phyloP scores from a whole-genome alignment of 108 stramenopile species.

The Skeletonema costatum region DNA sequence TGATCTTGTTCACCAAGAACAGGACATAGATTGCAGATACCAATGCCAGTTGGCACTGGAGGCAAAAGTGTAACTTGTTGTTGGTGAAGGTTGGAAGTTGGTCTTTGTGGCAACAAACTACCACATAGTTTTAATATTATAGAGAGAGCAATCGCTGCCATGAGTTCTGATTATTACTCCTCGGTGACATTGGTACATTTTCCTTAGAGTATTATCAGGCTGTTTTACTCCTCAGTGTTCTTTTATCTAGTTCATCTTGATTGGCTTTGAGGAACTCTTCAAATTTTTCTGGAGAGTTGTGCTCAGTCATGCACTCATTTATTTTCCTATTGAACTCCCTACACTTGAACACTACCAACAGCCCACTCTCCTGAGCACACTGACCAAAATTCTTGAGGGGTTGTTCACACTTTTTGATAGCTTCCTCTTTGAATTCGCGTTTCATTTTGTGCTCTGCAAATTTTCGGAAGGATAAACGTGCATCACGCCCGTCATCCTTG shows the following conservation, averaged over 20 bases:
- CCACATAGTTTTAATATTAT: constrained; percentile 1
- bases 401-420: constrained; percentile 73
- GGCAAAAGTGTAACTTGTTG: constrained; percentile 30
- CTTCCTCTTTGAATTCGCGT: constrained; percentile 79
- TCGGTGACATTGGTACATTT: background rate
- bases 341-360: constrained; percentile 87
- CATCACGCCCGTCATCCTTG: constrained; percentile 56
- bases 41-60: constrained; percentile 45
- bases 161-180: background rate
- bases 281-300: constrained; percentile 86
- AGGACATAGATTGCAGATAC: constrained; percentile 55
- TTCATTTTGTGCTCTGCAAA: constrained; percentile 87
- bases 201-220: background rate
- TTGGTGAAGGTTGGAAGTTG: background rate
- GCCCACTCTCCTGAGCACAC: constrained; percentile 81
- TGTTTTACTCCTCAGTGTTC: constrained; percentile 41
- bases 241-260: constrained; percentile 47
- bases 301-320: constrained; percentile 81
- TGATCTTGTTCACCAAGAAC: constrained; percentile 37
- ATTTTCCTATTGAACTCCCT: constrained; percentile 69
- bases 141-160: background rate
- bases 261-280: constrained; percentile 73
- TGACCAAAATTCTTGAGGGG: constrained; percentile 78
- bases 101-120: background rate
- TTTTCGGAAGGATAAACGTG: constrained; percentile 62